phyloP scores from a whole-genome alignment of 1,284 basidiomycete genomes.

The Kwoniella shivajii region DNA sequence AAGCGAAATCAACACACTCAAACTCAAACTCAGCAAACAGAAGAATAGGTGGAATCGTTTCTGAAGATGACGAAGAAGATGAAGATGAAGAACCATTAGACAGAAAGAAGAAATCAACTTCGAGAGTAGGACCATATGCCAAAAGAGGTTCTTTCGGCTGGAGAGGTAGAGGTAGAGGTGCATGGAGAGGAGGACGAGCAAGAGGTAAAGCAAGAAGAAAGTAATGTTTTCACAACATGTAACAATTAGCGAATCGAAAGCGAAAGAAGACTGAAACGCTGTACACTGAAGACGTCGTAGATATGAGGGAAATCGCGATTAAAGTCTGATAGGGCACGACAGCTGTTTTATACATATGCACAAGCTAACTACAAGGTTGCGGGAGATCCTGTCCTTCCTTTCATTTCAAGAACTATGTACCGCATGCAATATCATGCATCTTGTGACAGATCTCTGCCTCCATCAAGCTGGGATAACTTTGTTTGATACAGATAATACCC shows the following conservation, averaged over 20 bases:
- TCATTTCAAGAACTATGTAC: too few species aligned
- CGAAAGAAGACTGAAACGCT: background rate
- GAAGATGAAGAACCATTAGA: conserved; percentile 9
- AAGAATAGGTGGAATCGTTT: background rate
- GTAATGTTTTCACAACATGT: background rate
- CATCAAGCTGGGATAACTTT: too few species aligned
- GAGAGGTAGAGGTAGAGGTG: conserved; percentile 10
- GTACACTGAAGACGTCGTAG: too few species aligned
- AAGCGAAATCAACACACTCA: background rate
- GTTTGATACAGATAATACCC: too few species aligned
- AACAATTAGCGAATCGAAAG: background rate
- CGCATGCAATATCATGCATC: too few species aligned
- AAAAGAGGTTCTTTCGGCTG: conserved; percentile 13
- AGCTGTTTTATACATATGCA: too few species aligned
- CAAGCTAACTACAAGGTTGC: too few species aligned
- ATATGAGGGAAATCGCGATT: too few species aligned
- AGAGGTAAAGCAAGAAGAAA: conserved; percentile 1
- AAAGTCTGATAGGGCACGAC: too few species aligned
- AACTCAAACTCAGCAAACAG: background rate
- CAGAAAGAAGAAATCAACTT: background rate
- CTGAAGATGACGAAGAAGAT: conserved; percentile 12
- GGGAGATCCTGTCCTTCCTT: too few species aligned
- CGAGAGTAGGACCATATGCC: background rate
- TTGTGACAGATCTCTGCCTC: too few species aligned
- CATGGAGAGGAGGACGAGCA: conserved; percentile 13